These are phyloP conservation scores for Lachnellula arida DNA, from an alignment of 2,329 filamentous ascomycete genomes.

Conservation along the genomic window DNA sequence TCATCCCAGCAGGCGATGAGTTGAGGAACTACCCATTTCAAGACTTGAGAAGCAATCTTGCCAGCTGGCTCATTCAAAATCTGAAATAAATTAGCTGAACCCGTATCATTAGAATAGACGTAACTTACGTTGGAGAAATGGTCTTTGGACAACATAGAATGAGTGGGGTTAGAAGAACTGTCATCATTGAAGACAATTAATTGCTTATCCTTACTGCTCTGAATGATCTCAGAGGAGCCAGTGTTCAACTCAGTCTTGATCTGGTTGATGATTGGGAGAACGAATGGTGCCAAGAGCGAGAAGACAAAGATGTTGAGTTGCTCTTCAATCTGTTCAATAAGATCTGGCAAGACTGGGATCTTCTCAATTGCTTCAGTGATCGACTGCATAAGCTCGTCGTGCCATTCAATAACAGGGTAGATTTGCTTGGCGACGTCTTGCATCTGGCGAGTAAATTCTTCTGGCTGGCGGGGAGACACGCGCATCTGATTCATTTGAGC, in stretches of 20 bases:
- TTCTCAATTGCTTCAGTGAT: conserved; percentile 77
- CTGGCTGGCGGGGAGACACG: conserved; percentile 74
- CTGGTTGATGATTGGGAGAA: conserved; percentile 80
- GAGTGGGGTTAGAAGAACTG: conserved; percentile 72
- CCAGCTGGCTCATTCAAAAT: conserved; percentile 86
- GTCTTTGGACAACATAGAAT: conserved; percentile 94
- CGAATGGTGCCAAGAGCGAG: conserved; percentile 81
- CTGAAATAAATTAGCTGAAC: conserved; percentile 30
- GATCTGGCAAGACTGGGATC: conserved; percentile 77
- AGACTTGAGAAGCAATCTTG: conserved; percentile 70
- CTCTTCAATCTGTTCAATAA: conserved; percentile 82
- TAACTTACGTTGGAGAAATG: conserved; percentile 58
- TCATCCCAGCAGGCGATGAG: conserved; percentile 86
- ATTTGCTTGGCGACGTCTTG: conserved; percentile 70
- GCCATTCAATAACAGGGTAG: conserved; percentile 86
- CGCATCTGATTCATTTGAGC: conserved; percentile 71
- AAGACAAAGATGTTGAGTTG: conserved; percentile 88
- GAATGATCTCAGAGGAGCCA: conserved; percentile 81
- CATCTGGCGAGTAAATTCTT: conserved; percentile 77
- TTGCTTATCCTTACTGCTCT: conserved; percentile 78
- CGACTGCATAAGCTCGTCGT: conserved; percentile 78
- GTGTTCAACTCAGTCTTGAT: conserved; percentile 83
- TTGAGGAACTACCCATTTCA: conserved; percentile 85
- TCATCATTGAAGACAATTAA: conserved; percentile 83
- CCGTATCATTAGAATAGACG: neutral